Base-by-base conservation (phyloP, 257 asterid species). In the Fraxinus anomala region DNA sequence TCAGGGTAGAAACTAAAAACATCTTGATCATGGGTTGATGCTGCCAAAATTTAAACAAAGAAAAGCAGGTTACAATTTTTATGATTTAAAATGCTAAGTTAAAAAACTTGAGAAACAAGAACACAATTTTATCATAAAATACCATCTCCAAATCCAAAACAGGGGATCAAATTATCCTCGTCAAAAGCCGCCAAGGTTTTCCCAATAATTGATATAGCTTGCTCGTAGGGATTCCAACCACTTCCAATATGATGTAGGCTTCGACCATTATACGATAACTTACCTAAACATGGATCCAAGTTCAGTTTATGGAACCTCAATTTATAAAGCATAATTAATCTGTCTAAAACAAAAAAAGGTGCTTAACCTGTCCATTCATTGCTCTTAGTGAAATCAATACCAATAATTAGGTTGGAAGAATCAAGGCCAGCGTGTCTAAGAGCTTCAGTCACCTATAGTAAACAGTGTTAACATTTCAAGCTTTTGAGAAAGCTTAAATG, bases 131-230 rank as follows among this genome's bases (percentile, higher is more conserved):
- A 67, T 74, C 23, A 31, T 73, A 79, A 21, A 49, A 12, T 89
- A 94, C 98, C 98, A 83, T 94, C 98, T 76, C 98, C 98, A 76
- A 96, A 96, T 74, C 99, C 99, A 72, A 81, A 96, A 84, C 98
- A 93, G 0, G 99, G 99, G 79, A 96, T 96, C 88, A 93, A 83
- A 86, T 91, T 93, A 83, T 96, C 99, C 72, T 96, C 99, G 80
- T 96, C 99, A 61, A 96, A 96, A 68, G 87, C 90, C 1, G 92
- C 96, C 89, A 96, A 88, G 59, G 98, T 93, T 89, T 89, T 93
- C 68, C 99, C 99, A 39, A 93, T 87, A 61, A 96, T 96, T 34
- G 97, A 88, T 86, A 96, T 96, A 30, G 94, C 97, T 78, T 91
- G 97, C 80, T 93, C 96, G 42, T 96, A 96, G 11, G 99, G 99